Conservation (phyloP, 225 moss, liverwort and hornwort species). For the Lunularia cruciata region DNA sequence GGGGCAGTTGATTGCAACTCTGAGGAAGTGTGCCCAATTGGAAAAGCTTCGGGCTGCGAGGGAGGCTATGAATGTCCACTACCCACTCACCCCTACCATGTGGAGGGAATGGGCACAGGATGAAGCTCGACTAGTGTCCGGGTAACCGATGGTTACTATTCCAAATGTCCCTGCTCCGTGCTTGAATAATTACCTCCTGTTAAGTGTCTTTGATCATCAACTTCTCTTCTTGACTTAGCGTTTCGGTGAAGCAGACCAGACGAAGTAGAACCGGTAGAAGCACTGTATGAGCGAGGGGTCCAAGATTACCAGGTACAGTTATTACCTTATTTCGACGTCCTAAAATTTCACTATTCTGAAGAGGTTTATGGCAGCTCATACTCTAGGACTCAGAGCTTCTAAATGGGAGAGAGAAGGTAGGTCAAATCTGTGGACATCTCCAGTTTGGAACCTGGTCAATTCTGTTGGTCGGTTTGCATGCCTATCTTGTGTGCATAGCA, state of each 20-base stretch:
- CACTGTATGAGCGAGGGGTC: slow-evolving; percentile 76
- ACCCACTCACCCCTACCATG: slow-evolving; percentile 79
- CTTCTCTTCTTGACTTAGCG: neutral
- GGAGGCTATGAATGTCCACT: slow-evolving; percentile 81
- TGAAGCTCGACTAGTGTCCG: slow-evolving; percentile 77
- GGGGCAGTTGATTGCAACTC: slow-evolving; percentile 67
- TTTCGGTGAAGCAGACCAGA: slow-evolving; percentile 43
- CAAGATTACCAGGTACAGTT: slow-evolving; percentile 74
- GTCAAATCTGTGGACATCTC: too few relatives aligned
- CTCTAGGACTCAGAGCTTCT: too few relatives aligned
- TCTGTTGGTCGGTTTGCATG: neutral
- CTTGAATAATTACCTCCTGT: neutral
- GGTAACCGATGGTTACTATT: slow-evolving; percentile 31
- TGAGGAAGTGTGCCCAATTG: slow-evolving; percentile 66
- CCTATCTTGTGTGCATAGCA: neutral
- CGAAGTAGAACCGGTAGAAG: slow-evolving; percentile 67
- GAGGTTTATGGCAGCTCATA: too few relatives aligned
- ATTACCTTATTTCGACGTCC: neutral
- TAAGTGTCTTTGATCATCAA: neutral
- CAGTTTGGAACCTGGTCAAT: neutral
- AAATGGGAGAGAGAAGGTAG: too few relatives aligned
- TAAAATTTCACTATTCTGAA: neutral
- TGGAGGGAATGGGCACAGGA: slow-evolving; percentile 96
- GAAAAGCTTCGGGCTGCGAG: slow-evolving; percentile 82
- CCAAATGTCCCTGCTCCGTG: neutral